Conservation (phyloP, 2,329 filamentous ascomycete genomes). For the Dothideomycetes sp. region DNA sequence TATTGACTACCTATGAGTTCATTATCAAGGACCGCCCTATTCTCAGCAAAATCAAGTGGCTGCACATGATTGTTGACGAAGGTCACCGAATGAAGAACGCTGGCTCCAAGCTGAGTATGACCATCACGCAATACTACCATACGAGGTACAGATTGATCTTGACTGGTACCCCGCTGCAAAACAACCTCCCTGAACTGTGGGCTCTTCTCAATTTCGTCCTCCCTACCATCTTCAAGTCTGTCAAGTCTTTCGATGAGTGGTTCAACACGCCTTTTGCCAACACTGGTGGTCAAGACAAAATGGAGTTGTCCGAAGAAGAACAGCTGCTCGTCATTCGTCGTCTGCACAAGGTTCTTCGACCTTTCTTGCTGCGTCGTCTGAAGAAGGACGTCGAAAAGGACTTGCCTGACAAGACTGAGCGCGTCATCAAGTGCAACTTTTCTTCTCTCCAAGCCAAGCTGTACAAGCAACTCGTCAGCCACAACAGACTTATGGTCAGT, state of each 20-base stretch:
- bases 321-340: slow-evolving; percentile 95
- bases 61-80: slow-evolving; percentile 99
- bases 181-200: slow-evolving; percentile 94
- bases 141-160: slow-evolving; percentile 94
- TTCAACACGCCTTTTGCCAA: slow-evolving; percentile 99
- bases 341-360: slow-evolving; percentile 92
- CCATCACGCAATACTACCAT: slow-evolving; percentile 87
- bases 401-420: slow-evolving; percentile 95
- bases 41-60: slow-evolving; percentile 97
- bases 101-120: slow-evolving; percentile 89
- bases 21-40: slow-evolving; percentile 97
- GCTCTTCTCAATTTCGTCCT: slow-evolving; percentile 97
- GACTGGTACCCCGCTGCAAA: slow-evolving; percentile 93
- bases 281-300: slow-evolving; percentile 94
- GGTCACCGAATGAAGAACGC: slow-evolving; percentile 99
- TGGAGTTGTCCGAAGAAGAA: slow-evolving; percentile 99
- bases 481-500: slow-evolving; percentile 88
- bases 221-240: slow-evolving; percentile 97
- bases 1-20: slow-evolving; percentile 97
- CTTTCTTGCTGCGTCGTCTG: slow-evolving; percentile 92
- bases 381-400: slow-evolving; percentile 99
- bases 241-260: slow-evolving; percentile 98
- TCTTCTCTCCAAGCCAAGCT: slow-evolving; percentile 86
- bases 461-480: slow-evolving; percentile 94
- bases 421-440: slow-evolving; percentile 98